Base-by-base conservation (phyloP, 768 basidiomycete genomes). In the Mycena indigotica region DNA sequence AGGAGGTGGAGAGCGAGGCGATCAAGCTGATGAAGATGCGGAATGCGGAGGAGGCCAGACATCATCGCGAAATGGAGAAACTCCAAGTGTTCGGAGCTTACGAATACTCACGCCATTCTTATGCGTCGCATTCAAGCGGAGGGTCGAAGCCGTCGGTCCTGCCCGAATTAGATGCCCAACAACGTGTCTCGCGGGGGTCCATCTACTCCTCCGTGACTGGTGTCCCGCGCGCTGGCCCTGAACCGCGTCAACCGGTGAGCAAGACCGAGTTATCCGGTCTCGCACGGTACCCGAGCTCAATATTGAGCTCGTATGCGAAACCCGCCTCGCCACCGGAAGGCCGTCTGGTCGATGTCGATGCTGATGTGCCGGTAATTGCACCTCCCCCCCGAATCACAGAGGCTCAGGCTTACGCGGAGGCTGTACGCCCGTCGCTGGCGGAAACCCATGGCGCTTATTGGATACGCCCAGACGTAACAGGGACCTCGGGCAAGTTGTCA, bases 131-230 rank as follows among this genome's bases (percentile, higher is more conserved):
- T 44, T 62, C 69, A 19, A 59, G 66, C 28, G 73, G 75, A 17
- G 32, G 45, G 21, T 58, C 50, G n/a, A 69, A 71, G 35, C 79
- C 80, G 17, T 82, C 81, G 32, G 65, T 71, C 23, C 72, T 80
- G 10, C 78, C 80, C 17, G 74, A 75, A 21, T 70, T 77, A 32
- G 70, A 50, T 54, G 68, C 66, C 56, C 61, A 56, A 57, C 62
- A 50, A 55, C 66, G 69, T 57, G 62, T 62, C 45, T 69, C 71
- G 67, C 53, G 83, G 84, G 25, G 72, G 71, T 87, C 85, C 41
- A 66, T 92, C 35, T 93, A 87, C 70, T 84, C 88, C 55, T 82
- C 88, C 68, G 67, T 85, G 49, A 92, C 88, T 10, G 89, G 90
- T 19, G 66, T 76, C 30, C 84, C 83, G 60, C 80, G 82, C 28